Conservation (phyloP, 1,284 basidiomycete species). For the Ceratobasidium sp. region DNA sequence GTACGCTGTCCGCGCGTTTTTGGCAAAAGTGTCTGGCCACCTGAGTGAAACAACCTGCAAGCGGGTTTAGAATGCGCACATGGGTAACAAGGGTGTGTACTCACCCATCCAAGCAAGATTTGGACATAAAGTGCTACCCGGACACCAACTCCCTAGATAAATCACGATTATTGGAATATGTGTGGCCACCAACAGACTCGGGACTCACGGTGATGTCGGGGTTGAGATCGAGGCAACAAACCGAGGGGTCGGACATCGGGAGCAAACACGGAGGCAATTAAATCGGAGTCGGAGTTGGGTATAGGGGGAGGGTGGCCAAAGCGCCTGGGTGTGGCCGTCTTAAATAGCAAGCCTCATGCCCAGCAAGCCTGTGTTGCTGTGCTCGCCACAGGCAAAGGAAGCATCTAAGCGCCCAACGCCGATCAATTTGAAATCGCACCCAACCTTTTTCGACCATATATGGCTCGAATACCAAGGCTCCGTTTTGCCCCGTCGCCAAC, state of each 20-base stretch:
- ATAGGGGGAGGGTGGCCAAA: neutral
- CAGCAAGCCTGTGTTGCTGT: neutral
- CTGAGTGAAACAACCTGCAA: neutral
- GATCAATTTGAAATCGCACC: conserved; percentile 1
- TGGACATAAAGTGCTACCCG: conserved; percentile 33
- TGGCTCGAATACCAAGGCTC: conserved; percentile 56
- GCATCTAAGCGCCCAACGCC: neutral
- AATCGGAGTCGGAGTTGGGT: neutral
- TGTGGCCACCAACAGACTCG: neutral
- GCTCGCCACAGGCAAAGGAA: conserved; percentile 17
- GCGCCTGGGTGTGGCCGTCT: neutral
- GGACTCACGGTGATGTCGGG: conserved; percentile 24
- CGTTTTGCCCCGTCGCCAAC: conserved; percentile 99
- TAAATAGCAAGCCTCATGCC: neutral
- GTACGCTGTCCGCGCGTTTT: conserved; percentile 37
- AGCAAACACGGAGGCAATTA: neutral
- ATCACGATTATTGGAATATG: neutral
- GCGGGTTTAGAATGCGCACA: neutral
- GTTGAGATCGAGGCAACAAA: conserved; percentile 10
- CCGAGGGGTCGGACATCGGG: neutral
- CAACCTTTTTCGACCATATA: conserved; percentile 48
- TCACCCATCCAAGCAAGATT: conserved; percentile 41
- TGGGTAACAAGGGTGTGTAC: neutral
- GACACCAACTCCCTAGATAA: conserved; percentile 6
- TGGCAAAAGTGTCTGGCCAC: conserved; percentile 27